Evolutionary conservation across 192 early-diverging fungal genomes (phyloP), one percentile per base, ranked within the genome.

Genomic region (Coemansia aciculifera): DNA sequence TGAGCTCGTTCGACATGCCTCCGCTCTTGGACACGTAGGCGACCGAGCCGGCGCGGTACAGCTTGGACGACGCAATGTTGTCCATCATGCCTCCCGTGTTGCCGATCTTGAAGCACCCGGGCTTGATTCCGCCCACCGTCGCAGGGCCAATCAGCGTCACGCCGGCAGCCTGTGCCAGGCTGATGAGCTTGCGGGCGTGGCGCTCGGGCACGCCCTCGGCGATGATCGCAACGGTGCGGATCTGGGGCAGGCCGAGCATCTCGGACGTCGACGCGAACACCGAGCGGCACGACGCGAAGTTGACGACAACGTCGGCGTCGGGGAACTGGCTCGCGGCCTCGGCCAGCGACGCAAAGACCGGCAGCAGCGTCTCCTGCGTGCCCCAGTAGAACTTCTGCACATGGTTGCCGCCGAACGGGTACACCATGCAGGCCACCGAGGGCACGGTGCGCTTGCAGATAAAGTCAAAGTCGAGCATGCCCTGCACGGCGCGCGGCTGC

Each of bases 31-130:
- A 97, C 48, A 99, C 97, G 74, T 99, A 99, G 27, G 92, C 95
- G 42, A 99, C 94, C 1, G 95, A 97, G 12, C 97, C 97, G 24
- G 95, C 83, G 46, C 97, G 91, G 85, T 99, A 99, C 66, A 99
- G 89, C 85, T 95, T 95, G 80, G 95, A 97, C 17, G 95, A 85
- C 6, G 95, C 95, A 84, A 99, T 97, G 87, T 99, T 99, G 84
- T 99, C 97, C 97, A 99, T 99, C 97, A 99, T 99, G 67, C 97
- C 97, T 78, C 97, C 97, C 52, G 97, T 99, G 90, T 97, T 97
- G 71, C 97, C 97, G 73, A 99, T 97, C 91, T 99, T 99, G 91
- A 96, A 99, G 85, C 95, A 97, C 0, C 97, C 97, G 39, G 97
- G 95, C 87, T 96, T 99, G 85, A 99, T 99, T 64, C 97, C 97